Base-by-base conservation (phyloP, 2,329 filamentous ascomycete species). In the Fusarium sp. region DNA sequence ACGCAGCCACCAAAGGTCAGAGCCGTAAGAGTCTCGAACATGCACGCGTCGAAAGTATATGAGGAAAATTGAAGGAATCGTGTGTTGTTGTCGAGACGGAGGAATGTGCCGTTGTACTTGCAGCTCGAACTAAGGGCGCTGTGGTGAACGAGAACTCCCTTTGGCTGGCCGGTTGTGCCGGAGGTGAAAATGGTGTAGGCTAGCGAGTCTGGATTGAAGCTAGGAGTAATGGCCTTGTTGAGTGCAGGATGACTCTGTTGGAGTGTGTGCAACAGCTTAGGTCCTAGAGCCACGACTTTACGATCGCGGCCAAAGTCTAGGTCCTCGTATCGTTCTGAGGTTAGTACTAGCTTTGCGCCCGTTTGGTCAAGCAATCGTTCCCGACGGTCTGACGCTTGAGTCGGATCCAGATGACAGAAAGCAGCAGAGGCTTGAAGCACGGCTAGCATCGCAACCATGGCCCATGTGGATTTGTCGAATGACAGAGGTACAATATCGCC, bases 391-490 rank as follows among this genome's bases (percentile, higher is more conserved):
- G 27, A 23, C 7, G 37, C 45, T 22, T 49, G 66, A 35, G 77
- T 75, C n/a, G 78, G 76, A 49, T 82, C 79, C 2, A 82, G 55
- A 0, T 77, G 76, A 10, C 65, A 61, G 49, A 73, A 75, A 7
- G 71, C 68, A 13, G 48, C 75, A 15, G 77, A 77, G 37, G 77
- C 73, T 49, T 77, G 78, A 43, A 80, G 60, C 1, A 79, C 73
- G 9, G 67, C 76, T 22, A 80, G 52, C 55, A 78, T 74, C 0
- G 75, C 74, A 6, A 79, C 68, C 6, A 60, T 35, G 9, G 47
- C 27, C 61, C 61, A 65, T 4, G 19, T 19, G 1, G 54, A 63
- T 50, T 62, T 66, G 7, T 58, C 58, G 17, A 62, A 66, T 5
- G 39, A 32, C 14, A 56, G 17, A 4, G 52, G 53, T 6, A 63